Conservation (phyloP, 495 filamentous ascomycete species). For the Penicillium bovifimosum region DNA sequence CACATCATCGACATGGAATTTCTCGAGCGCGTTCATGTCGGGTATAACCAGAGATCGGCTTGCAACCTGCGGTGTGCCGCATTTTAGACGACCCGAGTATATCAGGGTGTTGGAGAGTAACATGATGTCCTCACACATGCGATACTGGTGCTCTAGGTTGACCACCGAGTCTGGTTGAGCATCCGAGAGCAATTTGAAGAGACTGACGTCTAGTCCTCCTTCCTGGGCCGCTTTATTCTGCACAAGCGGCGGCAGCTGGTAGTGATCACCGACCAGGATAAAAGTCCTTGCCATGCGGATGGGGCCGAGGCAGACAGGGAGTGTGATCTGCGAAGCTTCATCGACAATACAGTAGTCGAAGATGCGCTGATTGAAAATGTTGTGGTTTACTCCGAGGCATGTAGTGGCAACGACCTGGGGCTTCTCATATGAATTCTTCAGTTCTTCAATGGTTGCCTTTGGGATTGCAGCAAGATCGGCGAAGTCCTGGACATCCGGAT, state of each 20-base stretch:
- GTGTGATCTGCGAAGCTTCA: conserved; percentile 94
- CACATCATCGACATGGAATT: conserved; percentile 44
- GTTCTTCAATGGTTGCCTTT: conserved; percentile 71
- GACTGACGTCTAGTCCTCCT: conserved; percentile 84
- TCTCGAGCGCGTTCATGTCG: conserved; percentile 51
- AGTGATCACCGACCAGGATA: conserved; percentile 92
- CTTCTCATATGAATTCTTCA: conserved; percentile 73
- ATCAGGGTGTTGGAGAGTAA: conserved; percentile 86
- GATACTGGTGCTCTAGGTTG: conserved; percentile 91
- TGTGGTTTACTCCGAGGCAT: conserved; percentile 84
- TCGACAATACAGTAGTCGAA: conserved; percentile 99
- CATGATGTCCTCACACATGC: conserved; percentile 98
- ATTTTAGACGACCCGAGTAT: conserved; percentile 83
- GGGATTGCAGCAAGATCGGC: conserved; percentile 66
- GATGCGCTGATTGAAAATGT: conserved; percentile 76
- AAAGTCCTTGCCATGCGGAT: conserved; percentile 92
- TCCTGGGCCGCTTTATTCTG: conserved; percentile 82
- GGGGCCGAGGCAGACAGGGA: conserved; percentile 88
- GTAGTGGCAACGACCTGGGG: conserved; percentile 90
- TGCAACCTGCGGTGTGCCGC: conserved; percentile 73
- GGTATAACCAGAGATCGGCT: conserved; percentile 54
- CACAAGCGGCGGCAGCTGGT: conserved; percentile 89
- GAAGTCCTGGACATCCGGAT: conserved; percentile 80
- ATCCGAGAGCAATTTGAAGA: conserved; percentile 91
- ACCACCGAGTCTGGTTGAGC: conserved; percentile 79